phyloP scores from a whole-genome alignment of 495 filamentous ascomycete genomes.

The Tricharina praecox region DNA sequence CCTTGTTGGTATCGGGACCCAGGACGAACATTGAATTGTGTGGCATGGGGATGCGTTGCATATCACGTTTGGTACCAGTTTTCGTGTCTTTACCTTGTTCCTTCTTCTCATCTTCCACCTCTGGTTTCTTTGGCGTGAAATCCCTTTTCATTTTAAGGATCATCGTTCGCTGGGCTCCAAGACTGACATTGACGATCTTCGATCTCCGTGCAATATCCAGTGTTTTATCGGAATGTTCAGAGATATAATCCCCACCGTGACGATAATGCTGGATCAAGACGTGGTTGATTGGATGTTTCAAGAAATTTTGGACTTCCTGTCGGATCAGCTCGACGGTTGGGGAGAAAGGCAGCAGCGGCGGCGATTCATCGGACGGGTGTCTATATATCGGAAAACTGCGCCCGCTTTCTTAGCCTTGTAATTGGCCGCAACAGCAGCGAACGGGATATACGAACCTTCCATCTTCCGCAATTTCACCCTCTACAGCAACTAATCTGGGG shows the following conservation, averaged over 20 bases:
- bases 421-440: not conserved
- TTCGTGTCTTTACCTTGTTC: no score
- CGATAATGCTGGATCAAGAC: conserved; percentile 89
- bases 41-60: conserved; percentile 57
- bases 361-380: conserved; percentile 81
- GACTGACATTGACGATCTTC: conserved; percentile 77
- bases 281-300: conserved; percentile 79
- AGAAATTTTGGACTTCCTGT: conserved; percentile 42
- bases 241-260: conserved; percentile 79
- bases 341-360: conserved; percentile 59
- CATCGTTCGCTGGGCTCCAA: conserved; percentile 87
- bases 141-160: conserved; percentile 64
- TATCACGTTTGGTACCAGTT: conserved; percentile 36
- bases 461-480: conserved; percentile 53
- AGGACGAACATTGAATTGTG: conserved; percentile 80
- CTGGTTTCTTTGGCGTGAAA: not conserved
- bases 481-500: conserved; percentile 80
- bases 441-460: conserved; percentile 30
- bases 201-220: conserved; percentile 70
- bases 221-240: conserved; percentile 94
- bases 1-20: conserved; percentile 61
- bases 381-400: conserved; percentile 70
- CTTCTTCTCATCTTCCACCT: conserved; percentile 10
- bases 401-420: conserved; percentile 1
- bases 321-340: conserved; percentile 52